phyloP scores from a whole-genome alignment of 169 alveolate species.

The Plasmodium falciparum region DNA sequence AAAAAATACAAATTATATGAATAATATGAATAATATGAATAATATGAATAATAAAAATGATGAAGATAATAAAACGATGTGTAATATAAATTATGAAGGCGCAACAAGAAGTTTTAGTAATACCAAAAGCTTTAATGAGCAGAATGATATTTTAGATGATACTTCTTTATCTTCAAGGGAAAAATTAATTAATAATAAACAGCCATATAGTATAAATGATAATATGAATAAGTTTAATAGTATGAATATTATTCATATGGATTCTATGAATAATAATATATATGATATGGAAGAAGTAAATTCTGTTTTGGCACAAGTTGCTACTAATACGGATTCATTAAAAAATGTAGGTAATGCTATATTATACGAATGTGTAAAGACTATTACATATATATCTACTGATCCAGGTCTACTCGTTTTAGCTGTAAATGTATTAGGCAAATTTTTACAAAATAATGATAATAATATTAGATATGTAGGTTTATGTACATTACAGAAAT shows the following conservation, averaged over 20 bases:
- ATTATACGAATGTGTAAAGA: conserved; percentile 97
- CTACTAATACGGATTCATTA: conserved; percentile 95
- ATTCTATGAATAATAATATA: conserved; percentile 15
- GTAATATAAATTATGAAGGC: background rate
- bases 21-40: background rate
- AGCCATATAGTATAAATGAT: background rate
- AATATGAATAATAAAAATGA: background rate
- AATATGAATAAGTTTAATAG: background rate
- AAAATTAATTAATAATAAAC: background rate
- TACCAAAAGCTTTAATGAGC: background rate
- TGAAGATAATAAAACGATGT: background rate
- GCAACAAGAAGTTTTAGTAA: background rate
- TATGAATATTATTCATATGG: background rate
- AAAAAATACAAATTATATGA: conserved; percentile 30
- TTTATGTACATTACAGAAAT: conserved; percentile 92
- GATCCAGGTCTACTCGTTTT: conserved; percentile 91
- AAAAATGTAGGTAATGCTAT: conserved; percentile 98
- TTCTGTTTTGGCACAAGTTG: conserved; percentile 94
- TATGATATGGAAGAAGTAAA: conserved; percentile 93
- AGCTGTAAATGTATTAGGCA: conserved; percentile 95
- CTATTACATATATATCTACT: conserved; percentile 94
- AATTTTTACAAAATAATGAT: conserved; percentile 95
- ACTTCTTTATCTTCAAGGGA: too few species aligned
- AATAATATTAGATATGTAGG: conserved; percentile 92
- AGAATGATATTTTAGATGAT: background rate